These are phyloP conservation scores for Alternaria tenuissima DNA, from an alignment of 2,329 filamentous ascomycete species.

Conservation along the genomic window DNA sequence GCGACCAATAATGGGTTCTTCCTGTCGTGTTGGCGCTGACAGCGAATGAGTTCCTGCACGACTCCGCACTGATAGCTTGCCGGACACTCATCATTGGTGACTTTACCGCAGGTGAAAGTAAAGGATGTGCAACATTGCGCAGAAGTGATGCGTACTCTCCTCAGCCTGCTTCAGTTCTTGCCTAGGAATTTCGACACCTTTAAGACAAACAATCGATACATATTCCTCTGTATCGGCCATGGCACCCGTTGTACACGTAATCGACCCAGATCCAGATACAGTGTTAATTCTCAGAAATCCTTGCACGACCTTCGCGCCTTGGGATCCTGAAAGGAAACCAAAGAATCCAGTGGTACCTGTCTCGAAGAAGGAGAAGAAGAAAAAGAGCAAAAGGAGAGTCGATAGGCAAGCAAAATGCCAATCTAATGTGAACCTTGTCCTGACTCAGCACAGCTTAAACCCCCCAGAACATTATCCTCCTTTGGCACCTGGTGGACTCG, in stretches of 20 bases:
- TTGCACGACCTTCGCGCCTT: not conserved
- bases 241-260: not conserved
- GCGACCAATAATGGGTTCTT: not conserved
- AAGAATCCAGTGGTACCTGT: too few species aligned
- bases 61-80: not conserved
- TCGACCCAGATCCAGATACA: conserved; percentile 8
- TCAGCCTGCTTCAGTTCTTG: not conserved
- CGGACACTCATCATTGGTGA: not conserved
- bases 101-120: not conserved
- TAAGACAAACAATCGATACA: too few species aligned
- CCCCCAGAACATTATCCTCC: not conserved
- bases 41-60: not conserved
- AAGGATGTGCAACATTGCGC: not conserved
- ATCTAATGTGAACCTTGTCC: accelerated
- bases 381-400: not conserved
- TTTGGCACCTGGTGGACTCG: not conserved
- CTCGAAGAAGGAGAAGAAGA: not conserved
- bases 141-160: accelerated
- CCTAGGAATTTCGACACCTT: not conserved
- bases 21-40: not conserved
- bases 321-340: not conserved
- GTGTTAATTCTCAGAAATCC: not conserved
- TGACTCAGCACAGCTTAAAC: not conserved
- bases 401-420: not conserved
- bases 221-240: not conserved